Percentiles rank a stretch among this genome's conserved stretches.
phyloP scores from a whole-genome alignment of 2,329 filamentous ascomycete genomes.

The Aspergillus fructus region DNA sequence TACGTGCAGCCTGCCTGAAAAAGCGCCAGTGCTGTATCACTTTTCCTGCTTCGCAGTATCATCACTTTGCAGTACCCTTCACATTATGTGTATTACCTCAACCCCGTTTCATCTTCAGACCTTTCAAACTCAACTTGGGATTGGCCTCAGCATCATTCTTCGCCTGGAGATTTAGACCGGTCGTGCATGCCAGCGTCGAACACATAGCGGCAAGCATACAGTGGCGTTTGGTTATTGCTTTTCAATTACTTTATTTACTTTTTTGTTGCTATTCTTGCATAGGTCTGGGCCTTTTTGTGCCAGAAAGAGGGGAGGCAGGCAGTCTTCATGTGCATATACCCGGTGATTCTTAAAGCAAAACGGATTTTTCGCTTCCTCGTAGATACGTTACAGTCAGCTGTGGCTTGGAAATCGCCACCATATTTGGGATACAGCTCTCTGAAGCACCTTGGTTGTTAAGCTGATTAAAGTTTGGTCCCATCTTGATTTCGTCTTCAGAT shows the following conservation, averaged over 20 bases:
- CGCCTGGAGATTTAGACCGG: background rate
- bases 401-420: background rate
- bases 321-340: conserved; percentile 5
- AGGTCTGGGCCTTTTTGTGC: background rate
- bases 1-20: background rate
- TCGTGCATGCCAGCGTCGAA: background rate
- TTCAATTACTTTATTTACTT: background rate
- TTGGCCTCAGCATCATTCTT: background rate
- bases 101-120: background rate
- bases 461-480: background rate
- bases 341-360: background rate
- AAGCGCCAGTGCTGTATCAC: background rate
- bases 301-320: background rate
- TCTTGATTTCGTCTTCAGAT: background rate
- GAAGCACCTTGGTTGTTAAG: background rate
- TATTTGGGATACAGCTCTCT: background rate
- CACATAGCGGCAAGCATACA: conserved; percentile 11
- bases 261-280: background rate
- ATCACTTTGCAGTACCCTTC: background rate
- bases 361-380: background rate
- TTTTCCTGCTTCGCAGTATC: background rate
- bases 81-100: background rate
- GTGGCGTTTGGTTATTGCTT: conserved; percentile 11
- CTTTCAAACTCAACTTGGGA: background rate
- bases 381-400: background rate